These are phyloP conservation scores for Amauroascus verrucosus DNA, from an alignment of 2,329 filamentous ascomycete species.

Conservation along the genomic window DNA sequence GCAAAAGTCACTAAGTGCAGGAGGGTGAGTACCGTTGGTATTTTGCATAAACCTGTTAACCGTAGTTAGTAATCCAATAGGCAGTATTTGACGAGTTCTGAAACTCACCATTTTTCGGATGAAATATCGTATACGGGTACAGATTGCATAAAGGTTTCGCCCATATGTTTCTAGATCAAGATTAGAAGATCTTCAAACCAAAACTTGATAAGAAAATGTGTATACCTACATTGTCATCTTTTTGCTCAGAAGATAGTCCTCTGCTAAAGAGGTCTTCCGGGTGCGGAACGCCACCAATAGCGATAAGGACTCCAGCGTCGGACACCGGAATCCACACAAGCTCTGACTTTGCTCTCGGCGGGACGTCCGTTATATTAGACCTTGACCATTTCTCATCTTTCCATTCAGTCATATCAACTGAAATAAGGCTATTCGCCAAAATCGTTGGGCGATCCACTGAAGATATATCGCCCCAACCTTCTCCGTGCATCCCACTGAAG, in stretches of 20 bases:
- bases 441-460: conserved; percentile 23
- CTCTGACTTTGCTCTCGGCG: conserved; percentile 52
- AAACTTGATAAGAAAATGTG: neutral
- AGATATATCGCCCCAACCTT: conserved; percentile 43
- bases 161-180: conserved; percentile 16
- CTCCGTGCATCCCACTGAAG: conserved; percentile 53
- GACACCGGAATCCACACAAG: conserved; percentile 50
- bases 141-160: conserved; percentile 30
- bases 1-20: conserved; percentile 32
- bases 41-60: conserved; percentile 35
- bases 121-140: conserved; percentile 32
- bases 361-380: conserved; percentile 41
- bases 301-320: conserved; percentile 29
- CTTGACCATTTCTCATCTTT: conserved; percentile 47
- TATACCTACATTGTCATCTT: conserved; percentile 17
- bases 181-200: neutral
- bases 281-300: conserved; percentile 30
- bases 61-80: conserved; percentile 7
- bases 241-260: conserved; percentile 10
- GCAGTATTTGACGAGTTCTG: too few species aligned
- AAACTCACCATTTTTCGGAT: conserved; percentile 20
- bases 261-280: conserved; percentile 18
- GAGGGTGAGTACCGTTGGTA: conserved; percentile 30
- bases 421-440: conserved; percentile 51
- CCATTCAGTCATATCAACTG: conserved; percentile 49